Evolutionary conservation across 2,329 filamentous ascomycete species (phyloP).

Genomic region (Clarireedia paspali): DNA sequence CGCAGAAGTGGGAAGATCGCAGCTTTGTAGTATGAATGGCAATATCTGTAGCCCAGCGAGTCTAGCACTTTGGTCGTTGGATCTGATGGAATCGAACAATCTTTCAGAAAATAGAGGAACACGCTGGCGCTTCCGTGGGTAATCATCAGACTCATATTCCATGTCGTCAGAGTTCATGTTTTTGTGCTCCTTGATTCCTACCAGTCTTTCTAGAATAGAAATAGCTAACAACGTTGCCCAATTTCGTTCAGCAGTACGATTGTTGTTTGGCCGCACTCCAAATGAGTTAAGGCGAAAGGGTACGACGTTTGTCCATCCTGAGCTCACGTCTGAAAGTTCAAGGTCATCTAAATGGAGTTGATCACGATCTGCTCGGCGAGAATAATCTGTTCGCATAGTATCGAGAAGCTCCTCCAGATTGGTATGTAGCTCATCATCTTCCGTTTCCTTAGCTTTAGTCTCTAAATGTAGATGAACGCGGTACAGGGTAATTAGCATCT

Average conservation of each 20-base stretch:
- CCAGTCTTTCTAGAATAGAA: conserved; percentile 43
- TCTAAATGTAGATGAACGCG: conserved; percentile 57
- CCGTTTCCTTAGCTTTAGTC: conserved; percentile 40
- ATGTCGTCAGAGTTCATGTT: conserved; percentile 1
- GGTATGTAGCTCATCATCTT: conserved; percentile 26
- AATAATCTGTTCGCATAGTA: conserved; percentile 71
- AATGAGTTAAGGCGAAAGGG: conserved; percentile 44
- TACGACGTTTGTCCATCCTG: conserved; percentile 1
- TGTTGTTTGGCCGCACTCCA: conserved; percentile 44
- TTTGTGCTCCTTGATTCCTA: conserved; percentile 17
- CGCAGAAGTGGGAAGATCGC: conserved; percentile 41
- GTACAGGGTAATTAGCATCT: conserved; percentile 67
- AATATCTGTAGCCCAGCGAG: conserved; percentile 42
- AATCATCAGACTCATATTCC: conserved; percentile 12
- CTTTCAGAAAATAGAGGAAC: conserved; percentile 17
- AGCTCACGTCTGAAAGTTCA: conserved; percentile 34
- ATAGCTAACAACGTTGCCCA: conserved; percentile 54
- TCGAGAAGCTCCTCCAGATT: conserved; percentile 60
- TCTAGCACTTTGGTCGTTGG: conserved; percentile 18
- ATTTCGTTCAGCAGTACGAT: conserved; percentile 45
- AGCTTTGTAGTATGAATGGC: conserved; percentile 40
- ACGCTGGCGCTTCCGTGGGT: conserved; percentile 28
- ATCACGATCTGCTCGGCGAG: conserved; percentile 59
- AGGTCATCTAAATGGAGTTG: conserved; percentile 75
- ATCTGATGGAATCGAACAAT: conserved; percentile 23